Evolutionary conservation across 805 yeast genomes (phyloP), one percentile per base, ranked within the genome.

Genomic region (Starmerella floricola): DNA sequence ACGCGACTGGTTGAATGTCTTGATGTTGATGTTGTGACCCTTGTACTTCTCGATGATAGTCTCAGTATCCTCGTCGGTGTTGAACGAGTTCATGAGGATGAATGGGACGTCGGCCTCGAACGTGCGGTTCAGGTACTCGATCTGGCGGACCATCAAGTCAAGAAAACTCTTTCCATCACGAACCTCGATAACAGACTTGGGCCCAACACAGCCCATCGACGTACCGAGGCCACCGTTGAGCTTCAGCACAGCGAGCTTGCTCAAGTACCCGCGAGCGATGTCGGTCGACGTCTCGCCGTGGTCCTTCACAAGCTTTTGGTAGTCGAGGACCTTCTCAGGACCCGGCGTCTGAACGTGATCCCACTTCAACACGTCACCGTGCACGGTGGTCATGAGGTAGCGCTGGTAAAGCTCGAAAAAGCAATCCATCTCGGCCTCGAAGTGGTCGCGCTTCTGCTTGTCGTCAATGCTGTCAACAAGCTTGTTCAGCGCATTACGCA

Each of bases 181-280:
- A 37, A 91, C 98, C 69, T 91, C 98, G 61, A 91, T 91, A 52
- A 91, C 94, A 21, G 95, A 83, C 66, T 87, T 87, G 51, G 98
- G 98, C 45, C 98, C 98, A 49, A 91, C 96, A 69, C 98, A 91
- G 45, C 98, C 98, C 98, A 91, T 91, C 8, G 97, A 88, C 17
- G 98, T 91, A 60, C 98, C 98, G 55, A 91, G 72, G 33, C 98
- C 98, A 71, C 98, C 98, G 62, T 91, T 91, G 62, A 91, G 74
- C 68, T 91, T 91, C 64, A 91, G 72, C 32, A 91, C 98, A 8
- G 96, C 97, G 61, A 91, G 73, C 64, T 87, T 87, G 54, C 76
- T 65, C 57, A 91, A 71, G 62, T 75, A 71, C 47, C 65, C 63
- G 17, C 43, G 41, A 15, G 50, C 46, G 4, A 24, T 28, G 11